Evolutionary conservation across 2,329 filamentous ascomycete genomes (phyloP).

Genomic region (Ophiostoma montium): DNA sequence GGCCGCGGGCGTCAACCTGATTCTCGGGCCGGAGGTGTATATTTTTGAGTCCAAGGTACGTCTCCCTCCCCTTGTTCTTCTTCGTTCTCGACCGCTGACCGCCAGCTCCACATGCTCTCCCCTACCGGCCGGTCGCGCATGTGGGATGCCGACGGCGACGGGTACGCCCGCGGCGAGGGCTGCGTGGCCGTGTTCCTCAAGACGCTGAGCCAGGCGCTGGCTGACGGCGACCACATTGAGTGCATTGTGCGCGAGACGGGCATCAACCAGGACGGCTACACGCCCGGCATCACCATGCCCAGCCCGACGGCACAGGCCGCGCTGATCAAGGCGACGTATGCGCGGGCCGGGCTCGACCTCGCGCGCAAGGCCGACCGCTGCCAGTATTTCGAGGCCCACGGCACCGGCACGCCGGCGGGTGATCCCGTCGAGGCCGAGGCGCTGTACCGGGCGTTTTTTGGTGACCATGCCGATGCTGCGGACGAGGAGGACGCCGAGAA

Average conservation of each 20-base stretch:
- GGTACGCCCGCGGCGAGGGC: slow-evolving; percentile 46
- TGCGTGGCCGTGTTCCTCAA: slow-evolving; percentile 37
- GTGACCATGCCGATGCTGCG: background rate
- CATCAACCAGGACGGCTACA: slow-evolving; percentile 35
- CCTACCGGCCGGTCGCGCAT: slow-evolving; percentile 29
- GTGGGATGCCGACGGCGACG: slow-evolving; percentile 37
- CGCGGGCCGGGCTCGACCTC: slow-evolving; percentile 26
- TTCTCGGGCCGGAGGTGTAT: slow-evolving; percentile 18
- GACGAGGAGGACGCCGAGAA: no score
- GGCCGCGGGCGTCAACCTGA: slow-evolving; percentile 20
- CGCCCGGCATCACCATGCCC: slow-evolving; percentile 41
- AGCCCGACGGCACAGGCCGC: slow-evolving; percentile 28
- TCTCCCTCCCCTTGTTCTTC: no score
- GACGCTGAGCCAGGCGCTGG: slow-evolving; percentile 32
- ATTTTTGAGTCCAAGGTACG: slow-evolving; percentile 11
- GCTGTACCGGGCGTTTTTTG: slow-evolving; percentile 28
- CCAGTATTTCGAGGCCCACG: slow-evolving; percentile 35
- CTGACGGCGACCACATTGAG: slow-evolving; percentile 32
- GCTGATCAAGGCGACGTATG: slow-evolving; percentile 31
- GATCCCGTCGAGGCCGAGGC: slow-evolving; percentile 27
- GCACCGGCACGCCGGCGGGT: slow-evolving; percentile 20
- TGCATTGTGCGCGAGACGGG: slow-evolving; percentile 33
- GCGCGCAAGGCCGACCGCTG: slow-evolving; percentile 20
- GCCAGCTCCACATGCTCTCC: slow-evolving; percentile 30
- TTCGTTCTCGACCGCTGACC: no score